phyloP scores from a whole-genome alignment of 2,329 filamentous ascomycete genomes.

The Cercospora sesami region DNA sequence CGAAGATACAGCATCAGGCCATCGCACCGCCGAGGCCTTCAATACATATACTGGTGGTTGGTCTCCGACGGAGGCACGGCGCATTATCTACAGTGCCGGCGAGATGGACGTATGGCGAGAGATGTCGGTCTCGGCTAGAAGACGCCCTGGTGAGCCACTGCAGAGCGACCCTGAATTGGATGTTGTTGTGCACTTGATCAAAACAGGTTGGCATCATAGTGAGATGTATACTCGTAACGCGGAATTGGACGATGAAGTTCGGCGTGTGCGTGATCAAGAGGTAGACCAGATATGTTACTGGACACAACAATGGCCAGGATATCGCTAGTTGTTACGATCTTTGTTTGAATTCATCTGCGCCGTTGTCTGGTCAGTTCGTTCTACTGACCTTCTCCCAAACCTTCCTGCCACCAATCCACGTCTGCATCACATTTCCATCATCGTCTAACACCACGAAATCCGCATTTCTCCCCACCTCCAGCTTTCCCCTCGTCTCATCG shows the following conservation, averaged over 20 bases:
- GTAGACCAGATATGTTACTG: slow-evolving; percentile 11
- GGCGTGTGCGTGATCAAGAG: slow-evolving; percentile 6
- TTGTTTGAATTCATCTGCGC: not conserved
- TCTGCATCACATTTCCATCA: slow-evolving; percentile 51
- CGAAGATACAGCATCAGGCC: not conserved
- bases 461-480: slow-evolving; percentile 49
- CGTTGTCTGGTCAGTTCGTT: not conserved
- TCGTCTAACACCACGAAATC: slow-evolving; percentile 53
- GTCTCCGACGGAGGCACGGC: slow-evolving; percentile 55
- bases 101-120: slow-evolving; percentile 15
- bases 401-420: slow-evolving; percentile 51
- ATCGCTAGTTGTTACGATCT: slow-evolving; percentile 41
- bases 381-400: slow-evolving; percentile 43
- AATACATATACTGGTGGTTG: slow-evolving; percentile 61
- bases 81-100: slow-evolving; percentile 55
- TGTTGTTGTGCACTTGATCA: slow-evolving; percentile 13
- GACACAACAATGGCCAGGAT: slow-evolving; percentile 8
- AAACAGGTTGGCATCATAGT: slow-evolving; percentile 11
- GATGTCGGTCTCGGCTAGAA: slow-evolving; percentile 5
- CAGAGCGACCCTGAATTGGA: slow-evolving; percentile 8
- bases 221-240: slow-evolving; percentile 11
- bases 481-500: slow-evolving; percentile 45
- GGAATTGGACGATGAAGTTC: slow-evolving; percentile 4
- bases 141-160: slow-evolving; percentile 7
- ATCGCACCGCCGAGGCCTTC: slow-evolving; percentile 55